Evolutionary conservation across 1,284 basidiomycete genomes (phyloP), one percentile per base, ranked within the genome.

Genomic region (Sanguinoderma infundibulare): DNA sequence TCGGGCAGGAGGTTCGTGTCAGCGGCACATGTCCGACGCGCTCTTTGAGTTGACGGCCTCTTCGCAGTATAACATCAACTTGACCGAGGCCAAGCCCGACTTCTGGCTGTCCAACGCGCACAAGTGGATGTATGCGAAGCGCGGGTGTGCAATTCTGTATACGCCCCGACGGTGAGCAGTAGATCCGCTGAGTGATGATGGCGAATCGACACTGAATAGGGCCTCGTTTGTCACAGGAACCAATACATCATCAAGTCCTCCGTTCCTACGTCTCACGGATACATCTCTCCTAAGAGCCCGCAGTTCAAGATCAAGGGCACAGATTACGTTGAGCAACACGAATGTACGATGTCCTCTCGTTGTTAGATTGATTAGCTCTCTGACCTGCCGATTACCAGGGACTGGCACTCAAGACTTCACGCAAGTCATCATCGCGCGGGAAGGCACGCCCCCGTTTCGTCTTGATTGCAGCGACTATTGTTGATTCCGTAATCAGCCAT

Each of bases 51-150:
- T 51, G 26, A 14, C 7, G 15, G 12, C 6, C 6, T 15, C 8
- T 14, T 46, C 24, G 14, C 26, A 73, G 69, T 35, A 81, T 14
- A 75, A 84, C 51, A 78, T 94, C 56, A 82, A 94, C 71, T 67
- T 95, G 49, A 79, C 78, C 9, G 76, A 80, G 53, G 77, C 79
- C 0, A 78, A 82, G 61, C 90, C 91, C 9, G 94, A 96, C 74
- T 95, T 95, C 72, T 94, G 88, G 85, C 78, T 92, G 20, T 89
- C 91, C 3, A 94, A 94, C 71, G 90, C 87, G 67, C 91, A 95
- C 77, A 96, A 95, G 73, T 95, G 94, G 94, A 76, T 95, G 2
- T 87, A 79, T 66, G 83, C 86, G 5, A 92, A 94, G 72, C 83
- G 94, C 7, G 81, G 85, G 8, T 87, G 83, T 56, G 90, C 92